phyloP scores from a whole-genome alignment of 352 stramenopile genomes.

The Globisporangium iwayamae region DNA sequence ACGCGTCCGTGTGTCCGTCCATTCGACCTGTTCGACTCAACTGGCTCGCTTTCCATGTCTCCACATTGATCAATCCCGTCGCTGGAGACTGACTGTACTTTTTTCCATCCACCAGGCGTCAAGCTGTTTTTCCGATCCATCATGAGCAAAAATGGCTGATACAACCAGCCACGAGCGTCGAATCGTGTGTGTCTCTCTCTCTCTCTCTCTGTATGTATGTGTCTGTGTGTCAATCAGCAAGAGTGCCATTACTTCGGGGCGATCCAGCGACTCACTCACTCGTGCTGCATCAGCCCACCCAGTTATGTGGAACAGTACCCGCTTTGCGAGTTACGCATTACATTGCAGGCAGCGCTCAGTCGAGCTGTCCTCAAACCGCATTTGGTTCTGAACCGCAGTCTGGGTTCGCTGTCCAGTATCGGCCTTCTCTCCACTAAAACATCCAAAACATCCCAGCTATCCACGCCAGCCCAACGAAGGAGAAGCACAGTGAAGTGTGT shows the following conservation, averaged over 20 bases:
- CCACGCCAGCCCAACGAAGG: background rate
- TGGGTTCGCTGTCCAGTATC: background rate
- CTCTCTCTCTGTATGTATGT: too few species aligned
- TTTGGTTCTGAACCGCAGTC: background rate
- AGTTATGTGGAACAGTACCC: too few species aligned
- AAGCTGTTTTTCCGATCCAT: background rate
- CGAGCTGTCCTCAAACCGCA: background rate
- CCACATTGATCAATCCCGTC: background rate
- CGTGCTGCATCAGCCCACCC: too few species aligned
- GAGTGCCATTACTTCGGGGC: background rate
- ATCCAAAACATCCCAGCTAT: background rate
- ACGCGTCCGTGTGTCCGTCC: background rate
- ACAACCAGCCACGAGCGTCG: background rate
- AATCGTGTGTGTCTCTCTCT: background rate
- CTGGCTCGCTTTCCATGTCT: slow-evolving; percentile 1
- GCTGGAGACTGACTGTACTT: background rate
- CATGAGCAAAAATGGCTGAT: background rate
- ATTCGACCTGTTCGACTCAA: background rate
- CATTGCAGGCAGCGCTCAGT: too few species aligned
- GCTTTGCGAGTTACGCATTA: too few species aligned
- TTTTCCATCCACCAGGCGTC: slow-evolving; percentile 1
- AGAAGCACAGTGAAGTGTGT: background rate
- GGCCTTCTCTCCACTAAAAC: background rate
- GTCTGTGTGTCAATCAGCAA: too few species aligned
- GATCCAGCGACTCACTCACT: too few species aligned